Base-by-base conservation (phyloP, 106 monocot species). In the Amphibolis antarctica region DNA sequence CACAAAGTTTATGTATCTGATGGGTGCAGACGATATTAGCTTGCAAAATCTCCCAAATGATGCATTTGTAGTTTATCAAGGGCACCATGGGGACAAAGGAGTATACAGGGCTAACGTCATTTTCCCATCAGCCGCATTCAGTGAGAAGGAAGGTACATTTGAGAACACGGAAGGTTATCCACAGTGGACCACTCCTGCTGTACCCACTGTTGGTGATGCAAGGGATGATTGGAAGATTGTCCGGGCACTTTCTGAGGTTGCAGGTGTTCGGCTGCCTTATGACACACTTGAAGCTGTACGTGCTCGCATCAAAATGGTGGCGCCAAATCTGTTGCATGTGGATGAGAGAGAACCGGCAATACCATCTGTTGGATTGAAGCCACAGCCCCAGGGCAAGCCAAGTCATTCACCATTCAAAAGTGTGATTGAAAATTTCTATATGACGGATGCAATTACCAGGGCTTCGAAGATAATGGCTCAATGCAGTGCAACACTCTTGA, bases 171-270 rank as follows among this genome's bases (percentile, higher is more conserved):
- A 91, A 61, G 98, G 98, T 0, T 91, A 88, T 45, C 25, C 81
- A 1, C 98, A 99, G 64, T 92, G 88, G 98, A 99, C 91, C 0
- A 72, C 80, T 46, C 98, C 98, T 12, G 98, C 98, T 42, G 98
- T 99, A 23, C 98, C 91, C n/a, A 92, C 91, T 0, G 87, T 99
- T 15, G 98, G 98, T 22, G 91, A 99, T 77, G 80, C 98, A 31
- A 88, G 98, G 56, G 98, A 99, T 68, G 98, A 99, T 57, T 99
- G 98, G 98, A 99, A 99, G 75, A 99, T 99, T 28, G 26, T 99
- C 9, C 70, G 98, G 19, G 98, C 98, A 0, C 70, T 99, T 3
- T 99, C 91, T 9, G 98, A 99, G 75, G 85, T 88, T 12, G 80
- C 91, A 12, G 98, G 98, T 12, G 80, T 81, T 9, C 49, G 76